phyloP scores from a whole-genome alignment of 768 basidiomycete genomes.

The Agaricus subrufescens region DNA sequence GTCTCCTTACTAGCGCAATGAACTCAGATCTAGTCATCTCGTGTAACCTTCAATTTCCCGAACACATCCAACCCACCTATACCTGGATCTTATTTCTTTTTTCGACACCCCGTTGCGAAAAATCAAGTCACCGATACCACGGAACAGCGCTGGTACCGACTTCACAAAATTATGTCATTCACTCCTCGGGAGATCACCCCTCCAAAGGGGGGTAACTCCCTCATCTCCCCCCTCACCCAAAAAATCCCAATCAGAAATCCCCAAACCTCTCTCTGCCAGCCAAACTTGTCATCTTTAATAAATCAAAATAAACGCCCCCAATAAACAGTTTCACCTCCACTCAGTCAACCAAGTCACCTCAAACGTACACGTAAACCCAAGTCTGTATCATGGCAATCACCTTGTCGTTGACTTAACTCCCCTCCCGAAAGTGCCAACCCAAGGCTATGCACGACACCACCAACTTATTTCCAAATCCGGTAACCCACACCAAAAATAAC shows the following conservation, averaged over 20 bases:
- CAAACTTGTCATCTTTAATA: too few species aligned
- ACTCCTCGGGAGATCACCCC: background rate
- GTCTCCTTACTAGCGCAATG: background rate
- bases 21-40: constrained; percentile 10
- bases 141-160: constrained; percentile 4
- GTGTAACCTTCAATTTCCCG: background rate
- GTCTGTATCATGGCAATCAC: too few species aligned
- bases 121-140: background rate
- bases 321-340: background rate
- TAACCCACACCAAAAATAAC: too few species aligned
- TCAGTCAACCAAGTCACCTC: constrained; percentile 6
- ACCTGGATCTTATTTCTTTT: too few species aligned
- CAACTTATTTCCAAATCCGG: too few species aligned
- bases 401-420: too few species aligned
- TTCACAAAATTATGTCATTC: background rate
- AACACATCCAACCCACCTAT: too few species aligned
- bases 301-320: too few species aligned
- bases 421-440: too few species aligned
- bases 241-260: too few species aligned
- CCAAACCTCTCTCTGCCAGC: too few species aligned
- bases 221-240: background rate
- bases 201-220: background rate
- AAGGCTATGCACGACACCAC: too few species aligned
- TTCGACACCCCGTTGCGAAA: background rate
- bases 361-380: background rate